Conservation (phyloP, 1,139 yeast genomes). For the Taphrina flavorubra region DNA sequence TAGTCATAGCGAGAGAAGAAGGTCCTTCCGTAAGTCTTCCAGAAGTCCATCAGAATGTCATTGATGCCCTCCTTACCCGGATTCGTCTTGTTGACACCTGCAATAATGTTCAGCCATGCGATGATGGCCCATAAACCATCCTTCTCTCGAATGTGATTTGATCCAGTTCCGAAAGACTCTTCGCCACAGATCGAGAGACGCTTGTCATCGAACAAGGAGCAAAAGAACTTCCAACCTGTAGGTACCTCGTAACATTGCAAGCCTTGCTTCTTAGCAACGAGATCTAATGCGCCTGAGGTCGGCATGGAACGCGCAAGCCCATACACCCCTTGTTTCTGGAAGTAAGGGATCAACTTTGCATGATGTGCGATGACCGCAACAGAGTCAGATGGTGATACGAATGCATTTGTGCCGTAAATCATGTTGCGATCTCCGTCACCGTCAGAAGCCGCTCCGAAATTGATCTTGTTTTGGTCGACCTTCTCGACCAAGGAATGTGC, state of each 20-base stretch:
- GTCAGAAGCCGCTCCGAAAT: constrained; percentile 97
- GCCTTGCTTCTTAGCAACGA: constrained; percentile 81
- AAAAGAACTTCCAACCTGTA: constrained; percentile 98
- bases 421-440: constrained; percentile 99
- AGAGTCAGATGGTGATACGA: constrained; percentile 97
- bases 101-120: constrained; percentile 96
- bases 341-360: constrained; percentile 79
- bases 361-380: constrained; percentile 97
- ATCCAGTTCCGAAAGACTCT: constrained; percentile 97
- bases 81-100: constrained; percentile 66
- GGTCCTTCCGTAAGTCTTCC: constrained; percentile 95
- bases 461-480: constrained; percentile 78
- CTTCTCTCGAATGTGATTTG: constrained; percentile 95
- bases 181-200: constrained; percentile 97
- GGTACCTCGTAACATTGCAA: constrained; percentile 90
- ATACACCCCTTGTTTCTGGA: constrained; percentile 79
- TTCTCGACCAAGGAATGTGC: constrained; percentile 84
- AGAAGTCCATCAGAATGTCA: constrained; percentile 80
- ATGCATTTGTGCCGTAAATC: constrained; percentile 95
- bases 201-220: constrained; percentile 90
- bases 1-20: constrained; percentile 95
- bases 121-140: constrained; percentile 98
- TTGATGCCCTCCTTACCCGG: constrained; percentile 68
- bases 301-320: constrained; percentile 99
- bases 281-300: constrained; percentile 90